Conservation (phyloP, 331 rosid species). For the Pyracantha coccinea region DNA sequence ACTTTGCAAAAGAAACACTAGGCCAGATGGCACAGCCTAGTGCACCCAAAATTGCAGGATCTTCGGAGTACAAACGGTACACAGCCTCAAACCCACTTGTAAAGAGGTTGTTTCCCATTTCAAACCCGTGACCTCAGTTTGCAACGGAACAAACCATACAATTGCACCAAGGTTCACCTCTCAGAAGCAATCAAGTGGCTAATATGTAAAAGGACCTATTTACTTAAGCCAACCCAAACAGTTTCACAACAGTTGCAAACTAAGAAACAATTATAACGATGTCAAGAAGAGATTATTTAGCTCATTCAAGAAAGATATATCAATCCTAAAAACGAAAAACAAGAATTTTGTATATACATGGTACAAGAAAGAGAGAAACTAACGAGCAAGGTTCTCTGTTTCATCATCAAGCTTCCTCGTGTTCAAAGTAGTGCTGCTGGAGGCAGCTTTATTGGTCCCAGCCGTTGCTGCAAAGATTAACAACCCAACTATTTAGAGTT, state of each 20-base stretch:
- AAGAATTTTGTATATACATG: background rate
- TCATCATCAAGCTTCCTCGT: constrained; percentile 88
- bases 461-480: constrained; percentile 48
- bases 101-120: background rate
- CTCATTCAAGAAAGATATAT: background rate
- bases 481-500: background rate
- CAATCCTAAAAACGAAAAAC: background rate
- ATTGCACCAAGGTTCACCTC: background rate
- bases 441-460: constrained; percentile 72
- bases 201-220: background rate
- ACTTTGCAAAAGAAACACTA: background rate
- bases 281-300: background rate
- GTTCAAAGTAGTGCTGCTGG: constrained; percentile 71
- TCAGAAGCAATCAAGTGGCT: background rate
- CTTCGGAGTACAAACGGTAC: too few relatives aligned
- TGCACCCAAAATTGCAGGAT: background rate
- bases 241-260: background rate
- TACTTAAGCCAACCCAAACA: background rate
- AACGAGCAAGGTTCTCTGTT: constrained; percentile 74
- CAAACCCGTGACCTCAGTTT: background rate
- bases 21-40: background rate
- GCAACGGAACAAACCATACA: background rate
- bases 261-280: background rate
- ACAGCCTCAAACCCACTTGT: background rate
- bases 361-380: constrained; percentile 19